Evolutionary conservation across 306 rosid species (phyloP), one percentile per base, ranked within the genome.

Genomic region (Bauhinia variegata): DNA sequence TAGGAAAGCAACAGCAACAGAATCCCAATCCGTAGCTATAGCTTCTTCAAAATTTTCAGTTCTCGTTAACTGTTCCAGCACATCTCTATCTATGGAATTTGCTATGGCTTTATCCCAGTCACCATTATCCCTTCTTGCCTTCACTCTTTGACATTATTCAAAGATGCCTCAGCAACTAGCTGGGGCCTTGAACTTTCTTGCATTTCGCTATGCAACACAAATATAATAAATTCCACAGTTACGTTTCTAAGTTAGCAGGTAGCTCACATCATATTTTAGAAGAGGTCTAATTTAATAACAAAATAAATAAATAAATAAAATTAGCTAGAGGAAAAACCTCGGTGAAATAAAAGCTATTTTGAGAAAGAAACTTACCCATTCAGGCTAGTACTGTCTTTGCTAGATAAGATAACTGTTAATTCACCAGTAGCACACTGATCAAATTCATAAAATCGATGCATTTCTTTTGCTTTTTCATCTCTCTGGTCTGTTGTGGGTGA

Each of bases 41-140:
- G 47, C 47, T 41, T 9, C 47, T 41, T 41, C 13, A 11, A 9
- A 3, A 2, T 41, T 34, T 54, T 57, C 67, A 39, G 11, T 76
- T 73, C 80, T 75, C 82, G 77, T 80, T 72, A 68, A 72, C 82
- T 79, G 76, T 78, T 75, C 74, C 82, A 67, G 65, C 84, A 71
- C 71, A 70, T 61, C 28, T 73, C 65, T 33, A 23, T 57, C 61
- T 19, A 38, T 14, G 60, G 34, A 23, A 23, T 23, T 23, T 23
- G 28, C 28, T 1, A 23, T 23, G 28, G 28, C 28, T 1, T 23
- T 23, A 23, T 23, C 28, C 28, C 28, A 23, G n/a, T 60, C 60
- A 33, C 60, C 58, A 5, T n/a, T n/a, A n/a, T 14, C 30, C 28
- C 59, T 72, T 70, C 54, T 37, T 79, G 34, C 70, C 43, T 74